Evolutionary conservation across 2,329 filamentous ascomycete species (phyloP).

Genomic region (Monosporascus cannonballus): DNA sequence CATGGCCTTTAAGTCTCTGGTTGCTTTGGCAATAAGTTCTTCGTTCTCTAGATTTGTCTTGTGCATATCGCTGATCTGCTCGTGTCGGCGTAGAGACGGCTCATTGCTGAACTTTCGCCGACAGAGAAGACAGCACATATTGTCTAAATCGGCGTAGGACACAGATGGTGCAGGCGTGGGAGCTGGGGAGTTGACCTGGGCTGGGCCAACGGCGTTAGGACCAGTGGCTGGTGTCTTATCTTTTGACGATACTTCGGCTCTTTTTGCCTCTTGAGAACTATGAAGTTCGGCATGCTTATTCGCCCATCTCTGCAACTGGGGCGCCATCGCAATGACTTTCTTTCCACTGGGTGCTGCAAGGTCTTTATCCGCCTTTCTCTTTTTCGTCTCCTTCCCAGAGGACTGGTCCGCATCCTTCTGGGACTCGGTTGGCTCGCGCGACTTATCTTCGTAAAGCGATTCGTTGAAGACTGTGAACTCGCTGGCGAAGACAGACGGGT

Average conservation of each 20-base stretch:
- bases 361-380: constrained; percentile 44
- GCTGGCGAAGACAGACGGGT: constrained; percentile 65
- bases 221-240: constrained; percentile 20
- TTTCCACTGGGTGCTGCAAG: constrained; percentile 28
- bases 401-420: constrained; percentile 28
- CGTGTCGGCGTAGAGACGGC: constrained; percentile 35
- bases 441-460: constrained; percentile 34
- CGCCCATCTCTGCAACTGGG: constrained; percentile 66
- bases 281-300: constrained; percentile 64
- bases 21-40: constrained; percentile 23
- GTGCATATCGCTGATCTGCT: constrained; percentile 39
- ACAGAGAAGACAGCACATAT: constrained; percentile 36
- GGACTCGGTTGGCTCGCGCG: constrained; percentile 31
- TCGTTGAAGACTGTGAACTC: constrained; percentile 54
- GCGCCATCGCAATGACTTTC: constrained; percentile 51
- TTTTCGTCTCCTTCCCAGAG: constrained; percentile 26
- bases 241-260: constrained; percentile 27
- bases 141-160: constrained; percentile 54
- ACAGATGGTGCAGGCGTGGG: constrained; percentile 33
- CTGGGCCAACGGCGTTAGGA: constrained; percentile 15
- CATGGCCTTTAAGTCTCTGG: constrained; percentile 23
- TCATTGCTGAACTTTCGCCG: constrained; percentile 34
- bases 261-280: constrained; percentile 35
- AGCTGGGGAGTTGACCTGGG: constrained; percentile 7
- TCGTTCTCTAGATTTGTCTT: constrained; percentile 27